Evolutionary conservation across 2,329 filamentous ascomycete species (phyloP).

Genomic region (Sordariomycetes sp.): DNA sequence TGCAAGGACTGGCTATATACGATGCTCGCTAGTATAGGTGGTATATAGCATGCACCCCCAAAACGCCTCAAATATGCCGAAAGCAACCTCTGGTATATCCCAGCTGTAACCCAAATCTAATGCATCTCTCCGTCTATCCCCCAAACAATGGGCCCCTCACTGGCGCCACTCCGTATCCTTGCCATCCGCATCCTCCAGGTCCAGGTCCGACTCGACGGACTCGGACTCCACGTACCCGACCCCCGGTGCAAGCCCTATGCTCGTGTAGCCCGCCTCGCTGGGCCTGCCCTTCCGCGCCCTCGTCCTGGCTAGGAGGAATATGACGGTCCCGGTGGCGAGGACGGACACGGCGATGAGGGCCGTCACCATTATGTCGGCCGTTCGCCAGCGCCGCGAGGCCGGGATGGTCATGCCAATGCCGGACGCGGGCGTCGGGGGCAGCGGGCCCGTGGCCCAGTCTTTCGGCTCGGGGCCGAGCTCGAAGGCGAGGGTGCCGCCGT

Average conservation of each 20-base stretch:
- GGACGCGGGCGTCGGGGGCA: slow-evolving; percentile 44
- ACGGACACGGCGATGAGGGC: neutral
- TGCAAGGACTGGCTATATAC: neutral
- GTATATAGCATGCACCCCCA: neutral
- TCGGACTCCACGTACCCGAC: neutral
- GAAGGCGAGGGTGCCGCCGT: slow-evolving; percentile 54
- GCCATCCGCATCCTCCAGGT: neutral
- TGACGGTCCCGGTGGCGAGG: neutral
- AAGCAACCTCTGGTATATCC: neutral
- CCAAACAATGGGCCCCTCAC: neutral
- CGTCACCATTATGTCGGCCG: neutral
- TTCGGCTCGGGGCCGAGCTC: slow-evolving; percentile 41
- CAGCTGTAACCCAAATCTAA: neutral
- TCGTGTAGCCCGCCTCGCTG: neutral
- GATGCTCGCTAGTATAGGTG: neutral
- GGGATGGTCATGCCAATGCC: neutral
- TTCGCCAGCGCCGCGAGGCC: neutral
- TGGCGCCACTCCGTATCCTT: neutral
- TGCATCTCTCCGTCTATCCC: neutral
- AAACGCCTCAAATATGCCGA: neutral
- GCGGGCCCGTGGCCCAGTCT: slow-evolving; percentile 47
- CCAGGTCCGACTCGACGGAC: neutral
- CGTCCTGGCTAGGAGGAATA: neutral
- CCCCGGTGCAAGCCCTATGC: neutral
- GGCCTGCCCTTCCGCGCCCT: neutral